Conservation (phyloP, 306 rosid genomes). For the Cicer pinnatifidum region DNA sequence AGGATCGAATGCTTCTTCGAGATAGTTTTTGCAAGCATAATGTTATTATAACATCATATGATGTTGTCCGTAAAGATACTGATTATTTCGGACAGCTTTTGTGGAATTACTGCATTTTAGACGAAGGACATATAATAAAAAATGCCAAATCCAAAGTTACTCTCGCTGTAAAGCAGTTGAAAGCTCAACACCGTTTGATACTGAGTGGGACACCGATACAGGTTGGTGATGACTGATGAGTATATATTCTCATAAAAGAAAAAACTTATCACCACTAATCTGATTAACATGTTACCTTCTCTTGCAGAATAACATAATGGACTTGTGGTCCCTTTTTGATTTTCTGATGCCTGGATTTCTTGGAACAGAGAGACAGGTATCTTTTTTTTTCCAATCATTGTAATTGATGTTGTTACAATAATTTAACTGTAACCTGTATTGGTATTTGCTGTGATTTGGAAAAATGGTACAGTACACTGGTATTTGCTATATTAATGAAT, state of each 20-base stretch:
- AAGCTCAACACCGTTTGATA: constrained; percentile 91
- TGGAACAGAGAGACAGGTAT: constrained; percentile 98
- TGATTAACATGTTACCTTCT: constrained; percentile 43
- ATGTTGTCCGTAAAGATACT: constrained; percentile 91
- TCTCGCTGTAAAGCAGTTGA: constrained; percentile 86
- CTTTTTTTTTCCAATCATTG: neutral
- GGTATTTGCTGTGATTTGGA: constrained; percentile 31
- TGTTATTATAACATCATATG: constrained; percentile 88
- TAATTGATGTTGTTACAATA: constrained; percentile 22
- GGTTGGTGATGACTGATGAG: constrained; percentile 58
- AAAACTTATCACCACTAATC: constrained; percentile 20
- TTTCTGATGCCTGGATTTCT: constrained; percentile 99
- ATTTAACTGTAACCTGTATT: neutral
- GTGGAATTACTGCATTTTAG: constrained; percentile 94
- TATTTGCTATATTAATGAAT: too few relatives aligned
- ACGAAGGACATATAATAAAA: constrained; percentile 95
- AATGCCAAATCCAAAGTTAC: constrained; percentile 95
- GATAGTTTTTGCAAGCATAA: constrained; percentile 76
- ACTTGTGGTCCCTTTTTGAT: constrained; percentile 98
- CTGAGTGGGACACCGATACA: constrained; percentile 99
- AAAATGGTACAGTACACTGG: neutral
- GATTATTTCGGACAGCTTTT: constrained; percentile 71
- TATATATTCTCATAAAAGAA: constrained; percentile 25
- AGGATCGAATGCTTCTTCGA: constrained; percentile 69
- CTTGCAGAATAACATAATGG: constrained; percentile 96